A percentile compares a stretch with the other conserved stretches of the same genome.
Conservation (phyloP, 1,284 basidiomycete species). For the Uromyces viciae-fabae region DNA sequence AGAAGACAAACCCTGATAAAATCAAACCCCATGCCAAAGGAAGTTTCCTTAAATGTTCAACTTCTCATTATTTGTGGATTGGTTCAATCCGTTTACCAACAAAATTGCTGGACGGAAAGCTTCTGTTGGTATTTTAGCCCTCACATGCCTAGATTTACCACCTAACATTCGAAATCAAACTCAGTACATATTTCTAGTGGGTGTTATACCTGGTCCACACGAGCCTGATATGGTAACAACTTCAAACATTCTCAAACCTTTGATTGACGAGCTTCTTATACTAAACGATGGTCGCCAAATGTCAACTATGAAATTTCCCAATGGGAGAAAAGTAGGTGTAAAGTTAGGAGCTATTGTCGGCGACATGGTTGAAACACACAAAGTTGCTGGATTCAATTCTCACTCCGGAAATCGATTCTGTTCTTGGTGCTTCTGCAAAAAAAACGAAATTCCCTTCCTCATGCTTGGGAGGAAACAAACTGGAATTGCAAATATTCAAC, state of each 20-base stretch:
- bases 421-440: background rate
- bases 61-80: conserved; percentile 22
- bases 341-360: background rate
- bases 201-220: conserved; percentile 7
- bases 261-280: background rate
- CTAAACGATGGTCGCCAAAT: background rate
- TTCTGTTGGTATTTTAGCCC: conserved; percentile 2
- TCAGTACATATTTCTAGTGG: background rate
- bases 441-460: background rate
- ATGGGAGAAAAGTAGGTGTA: background rate
- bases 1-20: background rate
- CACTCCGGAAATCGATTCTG: background rate
- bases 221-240: background rate
- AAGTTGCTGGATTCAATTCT: conserved; percentile 3
- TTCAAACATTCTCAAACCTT: background rate
- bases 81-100: conserved; percentile 14
- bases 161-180: background rate
- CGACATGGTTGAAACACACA: conserved; percentile 5
- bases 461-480: background rate
- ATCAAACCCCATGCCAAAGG: background rate
- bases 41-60: background rate
- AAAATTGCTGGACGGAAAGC: background rate
- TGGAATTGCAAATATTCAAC: background rate
- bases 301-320: background rate
- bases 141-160: conserved; percentile 16